Base-by-base conservation (phyloP, 352 stramenopile species). In the Peronospora belbahrii region DNA sequence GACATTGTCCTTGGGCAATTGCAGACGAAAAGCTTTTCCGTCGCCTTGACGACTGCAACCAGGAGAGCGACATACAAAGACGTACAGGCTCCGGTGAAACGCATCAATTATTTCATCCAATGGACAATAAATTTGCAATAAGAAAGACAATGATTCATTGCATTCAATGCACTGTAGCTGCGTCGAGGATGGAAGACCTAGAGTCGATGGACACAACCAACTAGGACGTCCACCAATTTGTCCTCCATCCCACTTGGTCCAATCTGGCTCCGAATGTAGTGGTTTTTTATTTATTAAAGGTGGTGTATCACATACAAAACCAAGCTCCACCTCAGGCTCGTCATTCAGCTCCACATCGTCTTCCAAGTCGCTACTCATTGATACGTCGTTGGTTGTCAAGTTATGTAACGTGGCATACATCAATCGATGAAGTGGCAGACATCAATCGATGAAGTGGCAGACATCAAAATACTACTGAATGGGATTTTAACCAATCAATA, bases 41-140 rank as follows among this genome's bases (percentile, higher is more conserved):
- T 74, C 62, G 54, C 71, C 77, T 34, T 79, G 68, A 10, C 59
- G 53, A 14, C 56, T 48, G 47, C 89, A 97, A 20, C 61, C 56
- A 0, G 37, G 8, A 25, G 68, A 80, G 25, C 85, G 74, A 67
- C 90, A 98, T 28, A 79, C 82, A 54, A 97, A 97, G 8, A 97
- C 70, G 65, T 97, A 97, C 15, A 97, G 51, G 14, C 68, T 92
- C 50, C 92, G 85, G 75, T 98, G 92, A 63, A 97, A 98, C 50
- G 88, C 90, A 51, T 93, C 69, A 15, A 59, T 22, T 10, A 75
- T 48, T 15, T 94, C 78, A 62, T 97, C 88, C 25, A 95, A 64
- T 28, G 91, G 91, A 48, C 85, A 96, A 53, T 97, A 97, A 44
- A 97, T 80, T 66, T 97, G 91, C 49, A 92, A 42, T 37, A 96